A percentile compares a stretch with the other conserved stretches of the same genome.
Conservation (phyloP, 2,329 filamentous ascomycete genomes). For the Cordyceps pruinosa region DNA sequence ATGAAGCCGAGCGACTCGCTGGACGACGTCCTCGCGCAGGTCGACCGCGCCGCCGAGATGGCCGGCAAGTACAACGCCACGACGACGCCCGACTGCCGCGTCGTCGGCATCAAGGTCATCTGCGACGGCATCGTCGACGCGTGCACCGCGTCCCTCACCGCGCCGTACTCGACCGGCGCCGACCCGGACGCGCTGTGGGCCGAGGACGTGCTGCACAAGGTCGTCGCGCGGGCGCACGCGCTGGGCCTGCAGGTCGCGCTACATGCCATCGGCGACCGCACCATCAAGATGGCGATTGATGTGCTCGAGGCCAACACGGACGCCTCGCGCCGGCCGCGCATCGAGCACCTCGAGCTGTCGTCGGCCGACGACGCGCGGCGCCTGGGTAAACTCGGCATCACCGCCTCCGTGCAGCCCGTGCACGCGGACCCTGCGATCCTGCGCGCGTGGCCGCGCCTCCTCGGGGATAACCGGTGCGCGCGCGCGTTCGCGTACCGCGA, state of each 20-base stretch:
- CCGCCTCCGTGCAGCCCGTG: conserved; percentile 49
- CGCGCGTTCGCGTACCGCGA: conserved; percentile 55
- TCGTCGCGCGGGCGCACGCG: conserved; percentile 46
- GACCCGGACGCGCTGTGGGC: conserved; percentile 49
- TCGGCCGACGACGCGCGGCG: conserved; percentile 46
- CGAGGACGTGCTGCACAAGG: conserved; percentile 41
- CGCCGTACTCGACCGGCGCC: conserved; percentile 49
- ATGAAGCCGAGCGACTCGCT: conserved; percentile 40
- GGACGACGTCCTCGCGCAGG: conserved; percentile 37
- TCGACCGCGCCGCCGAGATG: conserved; percentile 43
- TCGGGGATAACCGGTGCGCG: conserved; percentile 43
- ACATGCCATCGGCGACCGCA: conserved; percentile 58
- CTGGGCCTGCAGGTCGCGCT: conserved; percentile 54
- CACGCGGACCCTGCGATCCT: conserved; percentile 51
- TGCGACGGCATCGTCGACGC: conserved; percentile 59
- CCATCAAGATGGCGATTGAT: conserved; percentile 51
- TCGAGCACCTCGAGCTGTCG: conserved; percentile 59
- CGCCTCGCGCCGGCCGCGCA: conserved; percentile 47
- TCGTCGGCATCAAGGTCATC: conserved; percentile 59
- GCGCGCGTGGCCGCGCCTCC: conserved; percentile 46
- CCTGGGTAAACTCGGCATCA: conserved; percentile 49
- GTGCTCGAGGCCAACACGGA: conserved; percentile 38
- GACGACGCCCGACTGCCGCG: conserved; percentile 33
- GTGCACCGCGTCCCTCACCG: conserved; percentile 53
- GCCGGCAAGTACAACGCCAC: conserved; percentile 27